These are phyloP conservation scores for Westerdykella aurantiaca DNA, from an alignment of 2,329 filamentous ascomycete species.

Conservation along the genomic window DNA sequence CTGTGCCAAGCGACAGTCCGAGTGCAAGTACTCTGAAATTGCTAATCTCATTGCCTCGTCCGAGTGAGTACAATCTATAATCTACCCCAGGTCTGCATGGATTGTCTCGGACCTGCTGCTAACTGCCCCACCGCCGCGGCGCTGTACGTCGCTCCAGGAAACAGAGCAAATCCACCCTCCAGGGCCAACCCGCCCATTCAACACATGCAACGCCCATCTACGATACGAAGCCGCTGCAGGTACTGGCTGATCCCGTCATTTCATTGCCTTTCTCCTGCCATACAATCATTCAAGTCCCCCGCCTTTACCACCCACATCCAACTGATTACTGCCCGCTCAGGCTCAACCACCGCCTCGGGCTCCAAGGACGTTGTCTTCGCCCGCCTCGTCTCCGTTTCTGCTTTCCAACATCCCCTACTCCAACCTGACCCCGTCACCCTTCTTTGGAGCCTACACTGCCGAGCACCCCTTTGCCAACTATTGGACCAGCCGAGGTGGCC, in stretches of 20 bases:
- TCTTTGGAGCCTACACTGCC: slow-evolving; percentile 67
- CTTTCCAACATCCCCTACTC: slow-evolving; percentile 70
- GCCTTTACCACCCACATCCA: not conserved
- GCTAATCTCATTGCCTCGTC: slow-evolving; percentile 61
- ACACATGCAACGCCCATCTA: not conserved
- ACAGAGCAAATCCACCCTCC: slow-evolving; percentile 23
- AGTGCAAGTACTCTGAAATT: slow-evolving; percentile 69
- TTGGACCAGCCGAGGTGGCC: slow-evolving; percentile 72
- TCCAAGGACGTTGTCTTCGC: slow-evolving; percentile 24
- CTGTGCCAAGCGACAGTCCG: slow-evolving; percentile 71
- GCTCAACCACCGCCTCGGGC: too few species aligned
- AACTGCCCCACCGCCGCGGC: slow-evolving; percentile 25
- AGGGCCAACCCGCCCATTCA: slow-evolving; percentile 17
- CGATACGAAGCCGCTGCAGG: not conserved
- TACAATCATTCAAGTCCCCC: not conserved
- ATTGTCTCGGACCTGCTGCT: slow-evolving; percentile 7
- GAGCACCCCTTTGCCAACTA: slow-evolving; percentile 79
- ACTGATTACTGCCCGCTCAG: not conserved
- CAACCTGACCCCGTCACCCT: slow-evolving; percentile 63
- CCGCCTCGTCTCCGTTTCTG: slow-evolving; percentile 47
- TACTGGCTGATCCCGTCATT: not conserved
- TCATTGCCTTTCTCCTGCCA: not conserved
- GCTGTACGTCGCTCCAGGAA: slow-evolving; percentile 26
- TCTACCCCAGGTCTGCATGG: not conserved
- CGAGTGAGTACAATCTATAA: slow-evolving; percentile 61